Conservation (phyloP, 352 stramenopile species). For the Phytophthora tubulina region DNA sequence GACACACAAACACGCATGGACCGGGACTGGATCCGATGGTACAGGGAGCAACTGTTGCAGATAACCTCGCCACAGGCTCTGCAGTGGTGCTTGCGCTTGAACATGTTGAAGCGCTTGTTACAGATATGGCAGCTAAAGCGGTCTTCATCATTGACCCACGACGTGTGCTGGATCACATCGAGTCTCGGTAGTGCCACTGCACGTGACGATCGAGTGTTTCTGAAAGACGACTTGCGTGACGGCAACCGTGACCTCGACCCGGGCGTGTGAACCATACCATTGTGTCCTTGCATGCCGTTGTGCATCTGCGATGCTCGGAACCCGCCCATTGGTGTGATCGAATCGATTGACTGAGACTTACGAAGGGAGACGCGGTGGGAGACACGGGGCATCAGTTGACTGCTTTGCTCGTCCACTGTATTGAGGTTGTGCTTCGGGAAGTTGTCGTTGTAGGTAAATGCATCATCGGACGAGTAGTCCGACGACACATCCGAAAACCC, state of each 20-base stretch:
- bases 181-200: constrained; percentile 76
- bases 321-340: constrained; percentile 44
- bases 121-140: constrained; percentile 90
- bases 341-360: constrained; percentile 67
- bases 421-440: constrained; percentile 73
- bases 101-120: constrained; percentile 91
- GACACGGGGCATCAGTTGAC: constrained; percentile 50
- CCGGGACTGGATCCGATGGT: constrained; percentile 85
- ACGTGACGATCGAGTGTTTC: constrained; percentile 78
- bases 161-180: constrained; percentile 81
- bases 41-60: constrained; percentile 85
- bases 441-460: constrained; percentile 63
- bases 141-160: constrained; percentile 89
- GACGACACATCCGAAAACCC: constrained; percentile 60
- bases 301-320: constrained; percentile 51
- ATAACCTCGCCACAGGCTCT: constrained; percentile 88
- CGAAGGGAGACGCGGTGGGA: constrained; percentile 49
- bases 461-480: constrained; percentile 68
- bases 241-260: constrained; percentile 38
- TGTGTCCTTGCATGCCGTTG: constrained; percentile 26
- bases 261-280: constrained; percentile 36
- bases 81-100: constrained; percentile 91
- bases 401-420: constrained; percentile 78
- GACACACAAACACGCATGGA: constrained; percentile 90
- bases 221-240: constrained; percentile 81